These are phyloP conservation scores for Aspergillus glaucus DNA, from an alignment of 2,329 filamentous ascomycete genomes.

Conservation along the genomic window DNA sequence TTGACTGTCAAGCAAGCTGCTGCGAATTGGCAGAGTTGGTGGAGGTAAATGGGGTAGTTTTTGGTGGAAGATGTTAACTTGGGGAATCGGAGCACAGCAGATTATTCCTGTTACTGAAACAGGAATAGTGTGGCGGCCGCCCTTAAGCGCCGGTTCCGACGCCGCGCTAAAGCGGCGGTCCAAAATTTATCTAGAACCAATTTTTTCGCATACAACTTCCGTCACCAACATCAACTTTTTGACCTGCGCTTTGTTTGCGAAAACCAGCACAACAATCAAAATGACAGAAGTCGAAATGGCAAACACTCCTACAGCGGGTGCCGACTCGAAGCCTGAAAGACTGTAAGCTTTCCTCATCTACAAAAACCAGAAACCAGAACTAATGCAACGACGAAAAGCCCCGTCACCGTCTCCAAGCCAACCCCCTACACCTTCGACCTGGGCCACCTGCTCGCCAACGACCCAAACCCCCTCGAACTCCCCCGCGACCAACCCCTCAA, in stretches of 20 bases:
- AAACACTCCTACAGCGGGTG: conserved; percentile 13
- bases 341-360: conserved; percentile 22
- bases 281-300: conserved; percentile 26
- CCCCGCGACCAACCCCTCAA: conserved; percentile 51
- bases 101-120: conserved; percentile 15
- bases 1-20: conserved; percentile 18
- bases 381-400: conserved; percentile 23
- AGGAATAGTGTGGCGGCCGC: conserved; percentile 15
- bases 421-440: conserved; percentile 92
- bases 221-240: neutral
- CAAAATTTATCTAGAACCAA: conserved; percentile 19
- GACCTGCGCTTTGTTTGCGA: neutral
- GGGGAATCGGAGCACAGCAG: conserved; percentile 17
- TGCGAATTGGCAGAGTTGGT: conserved; percentile 6
- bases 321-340: conserved; percentile 32
- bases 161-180: conserved; percentile 21
- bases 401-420: conserved; percentile 67
- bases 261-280: neutral
- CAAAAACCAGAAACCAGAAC: conserved; percentile 5
- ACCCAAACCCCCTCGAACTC: conserved; percentile 72
- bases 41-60: too few relatives aligned
- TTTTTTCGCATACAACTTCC: conserved; percentile 17
- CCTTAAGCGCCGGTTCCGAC: conserved; percentile 13
- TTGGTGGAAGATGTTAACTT: conserved; percentile 5
- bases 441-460: conserved; percentile 75